phyloP scores from a whole-genome alignment of 768 basidiomycete species.

The Lactarius trivialis region DNA sequence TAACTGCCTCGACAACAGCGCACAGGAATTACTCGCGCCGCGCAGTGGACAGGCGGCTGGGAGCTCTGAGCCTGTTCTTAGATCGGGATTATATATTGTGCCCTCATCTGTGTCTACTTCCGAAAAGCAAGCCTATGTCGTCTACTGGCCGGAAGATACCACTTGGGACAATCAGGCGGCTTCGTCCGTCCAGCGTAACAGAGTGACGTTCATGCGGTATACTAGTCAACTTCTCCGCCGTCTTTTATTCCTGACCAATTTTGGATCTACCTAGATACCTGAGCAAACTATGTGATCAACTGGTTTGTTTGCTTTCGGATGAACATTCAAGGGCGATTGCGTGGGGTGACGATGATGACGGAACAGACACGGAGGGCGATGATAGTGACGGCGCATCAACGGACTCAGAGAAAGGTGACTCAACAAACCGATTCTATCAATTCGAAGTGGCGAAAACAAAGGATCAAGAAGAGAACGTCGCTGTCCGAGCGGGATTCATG shows the following conservation, averaged over 20 bases:
- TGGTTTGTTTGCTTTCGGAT: not conserved
- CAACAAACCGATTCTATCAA: not conserved
- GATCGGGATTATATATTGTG: not conserved
- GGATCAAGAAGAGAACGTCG: not conserved
- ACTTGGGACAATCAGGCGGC: not conserved
- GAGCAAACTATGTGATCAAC: not conserved
- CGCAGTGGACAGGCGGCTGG: not conserved
- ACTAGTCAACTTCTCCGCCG: not conserved
- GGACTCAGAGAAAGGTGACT: not conserved
- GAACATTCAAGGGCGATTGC: not conserved
- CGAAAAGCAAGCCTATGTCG: not conserved
- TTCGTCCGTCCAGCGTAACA: not conserved
- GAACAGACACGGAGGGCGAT: not conserved
- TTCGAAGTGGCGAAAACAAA: not conserved
- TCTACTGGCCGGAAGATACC: not conserved
- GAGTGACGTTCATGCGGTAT: not conserved
- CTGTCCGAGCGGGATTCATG: too few relatives aligned
- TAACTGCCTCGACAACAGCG: not conserved
- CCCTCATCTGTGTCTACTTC: not conserved
- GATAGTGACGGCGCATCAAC: not conserved
- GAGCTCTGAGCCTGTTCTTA: not conserved
- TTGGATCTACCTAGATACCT: not conserved
- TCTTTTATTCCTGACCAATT: not conserved
- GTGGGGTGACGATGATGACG: not conserved
- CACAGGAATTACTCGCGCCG: not conserved